Conservation (phyloP, 2,329 filamentous ascomycete genomes). For the Clarireedia monteithiana region DNA sequence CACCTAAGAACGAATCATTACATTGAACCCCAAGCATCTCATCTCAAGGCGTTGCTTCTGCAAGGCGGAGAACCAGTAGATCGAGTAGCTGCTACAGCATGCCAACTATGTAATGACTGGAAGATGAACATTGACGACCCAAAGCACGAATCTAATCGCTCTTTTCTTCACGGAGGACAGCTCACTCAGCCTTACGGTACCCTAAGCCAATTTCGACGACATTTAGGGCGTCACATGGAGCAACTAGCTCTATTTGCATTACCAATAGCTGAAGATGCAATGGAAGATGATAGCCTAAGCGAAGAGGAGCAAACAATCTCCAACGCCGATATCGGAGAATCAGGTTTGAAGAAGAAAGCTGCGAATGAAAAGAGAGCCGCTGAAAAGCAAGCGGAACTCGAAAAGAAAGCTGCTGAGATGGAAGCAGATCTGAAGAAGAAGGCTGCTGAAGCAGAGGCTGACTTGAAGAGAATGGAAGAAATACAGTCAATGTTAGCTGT, state of each 20-base stretch:
- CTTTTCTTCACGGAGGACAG: conserved; percentile 8
- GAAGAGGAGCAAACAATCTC: too few species aligned
- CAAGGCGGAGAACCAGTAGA: conserved; percentile 20
- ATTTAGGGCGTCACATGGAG: conserved; percentile 21
- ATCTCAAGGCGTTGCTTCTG: conserved; percentile 19
- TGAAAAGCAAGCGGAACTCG: too few species aligned
- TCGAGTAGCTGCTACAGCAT: conserved; percentile 20
- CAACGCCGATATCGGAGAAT: too few species aligned
- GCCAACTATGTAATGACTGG: conserved; percentile 29
- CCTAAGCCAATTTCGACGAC: conserved; percentile 14
- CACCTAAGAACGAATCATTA: conserved; percentile 15
- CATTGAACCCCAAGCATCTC: conserved; percentile 1
- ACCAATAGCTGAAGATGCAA: conserved; percentile 3
- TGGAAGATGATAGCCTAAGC: background rate
- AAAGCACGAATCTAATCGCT: conserved; percentile 8
- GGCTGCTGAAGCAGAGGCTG: background rate
- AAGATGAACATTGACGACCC: conserved; percentile 10
- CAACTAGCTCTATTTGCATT: conserved; percentile 21
- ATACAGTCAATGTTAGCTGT: conserved; percentile 4
- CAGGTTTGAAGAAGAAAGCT: too few species aligned
- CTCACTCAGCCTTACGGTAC: conserved; percentile 12
- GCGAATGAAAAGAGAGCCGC: too few species aligned
- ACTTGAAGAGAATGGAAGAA: conserved; percentile 18
- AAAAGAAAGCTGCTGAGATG: too few species aligned
- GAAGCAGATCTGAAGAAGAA: too few species aligned